Percentiles rank a stretch among this genome's conserved stretches.
These are phyloP conservation scores for Saccharomyces hybrid DNA, from an alignment of 1,139 yeast genomes.

Conservation along the genomic window DNA sequence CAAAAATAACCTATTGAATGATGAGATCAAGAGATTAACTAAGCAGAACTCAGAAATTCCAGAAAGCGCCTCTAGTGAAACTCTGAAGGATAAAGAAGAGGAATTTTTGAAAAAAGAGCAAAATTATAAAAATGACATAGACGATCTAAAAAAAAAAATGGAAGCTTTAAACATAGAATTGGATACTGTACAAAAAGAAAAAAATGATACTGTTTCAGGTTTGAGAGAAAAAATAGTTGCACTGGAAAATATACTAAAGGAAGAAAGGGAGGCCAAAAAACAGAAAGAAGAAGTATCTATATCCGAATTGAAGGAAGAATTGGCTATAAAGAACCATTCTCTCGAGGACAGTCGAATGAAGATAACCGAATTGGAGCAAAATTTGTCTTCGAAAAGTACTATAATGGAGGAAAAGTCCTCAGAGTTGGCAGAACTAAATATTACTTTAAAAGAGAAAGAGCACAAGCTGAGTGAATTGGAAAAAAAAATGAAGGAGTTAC, in stretches of 20 bases:
- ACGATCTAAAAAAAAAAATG: slow-evolving; percentile 5
- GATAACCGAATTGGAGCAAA: neutral
- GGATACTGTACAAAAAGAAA: neutral
- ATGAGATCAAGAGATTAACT: slow-evolving; percentile 34
- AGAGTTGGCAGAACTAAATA: neutral
- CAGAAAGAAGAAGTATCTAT: slow-evolving; percentile 13
- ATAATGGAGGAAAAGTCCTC: neutral
- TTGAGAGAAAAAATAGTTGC: slow-evolving; percentile 3
- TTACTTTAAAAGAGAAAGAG: slow-evolving; percentile 12
- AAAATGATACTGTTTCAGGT: neutral
- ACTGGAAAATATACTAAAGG: slow-evolving; percentile 6
- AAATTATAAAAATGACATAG: slow-evolving; percentile 9
- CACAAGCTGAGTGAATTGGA: slow-evolving; percentile 4
- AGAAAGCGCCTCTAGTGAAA: slow-evolving; percentile 1
- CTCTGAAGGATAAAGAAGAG: slow-evolving; percentile 4
- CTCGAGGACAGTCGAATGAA: neutral
- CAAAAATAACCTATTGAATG: slow-evolving; percentile 47
- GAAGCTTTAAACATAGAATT: slow-evolving; percentile 3
- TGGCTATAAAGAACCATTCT: neutral
- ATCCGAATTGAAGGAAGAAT: neutral
- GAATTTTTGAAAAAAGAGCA: slow-evolving; percentile 13
- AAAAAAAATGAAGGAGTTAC: neutral
- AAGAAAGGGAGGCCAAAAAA: slow-evolving; percentile 16
- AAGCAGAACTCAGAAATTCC: slow-evolving; percentile 15
- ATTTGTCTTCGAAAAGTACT: neutral